These are phyloP conservation scores for Sabuloglossum arenarium DNA, from an alignment of 495 filamentous ascomycete species.

Conservation along the genomic window DNA sequence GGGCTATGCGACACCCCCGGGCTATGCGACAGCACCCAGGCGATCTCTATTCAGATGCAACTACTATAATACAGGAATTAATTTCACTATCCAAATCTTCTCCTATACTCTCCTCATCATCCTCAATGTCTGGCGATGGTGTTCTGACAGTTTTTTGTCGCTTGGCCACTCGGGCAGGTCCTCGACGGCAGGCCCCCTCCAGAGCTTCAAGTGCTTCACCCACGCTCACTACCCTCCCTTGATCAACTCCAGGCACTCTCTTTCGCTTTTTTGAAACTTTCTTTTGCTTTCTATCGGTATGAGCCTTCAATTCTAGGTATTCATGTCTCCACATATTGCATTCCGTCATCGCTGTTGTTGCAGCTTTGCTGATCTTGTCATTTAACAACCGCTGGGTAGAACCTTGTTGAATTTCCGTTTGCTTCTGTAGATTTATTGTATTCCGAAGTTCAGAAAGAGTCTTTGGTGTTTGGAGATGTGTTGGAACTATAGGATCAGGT, in stretches of 20 bases:
- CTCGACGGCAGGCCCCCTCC: neutral
- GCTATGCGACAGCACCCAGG: neutral
- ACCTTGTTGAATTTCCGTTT: neutral
- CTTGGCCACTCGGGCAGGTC: neutral
- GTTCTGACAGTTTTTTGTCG: neutral
- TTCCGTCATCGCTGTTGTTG: neutral
- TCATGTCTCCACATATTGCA: neutral
- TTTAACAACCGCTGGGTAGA: neutral
- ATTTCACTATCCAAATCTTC: neutral
- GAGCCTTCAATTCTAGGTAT: neutral
- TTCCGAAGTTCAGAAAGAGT: too few relatives aligned
- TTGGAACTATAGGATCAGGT: neutral
- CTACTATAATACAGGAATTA: neutral
- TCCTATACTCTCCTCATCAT: neutral
- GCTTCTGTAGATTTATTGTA: neutral
- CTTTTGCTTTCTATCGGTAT: neutral
- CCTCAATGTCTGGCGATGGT: neutral
- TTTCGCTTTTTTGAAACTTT: neutral
- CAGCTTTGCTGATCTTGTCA: neutral
- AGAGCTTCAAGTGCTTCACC: neutral
- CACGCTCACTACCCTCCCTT: neutral
- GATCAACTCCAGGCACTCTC: neutral
- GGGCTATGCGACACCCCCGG: too few relatives aligned
- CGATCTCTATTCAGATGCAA: neutral
- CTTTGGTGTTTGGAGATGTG: neutral